These are phyloP conservation scores for Phyllosticta ampelicida DNA, from an alignment of 2,329 filamentous ascomycete genomes.

Conservation along the genomic window DNA sequence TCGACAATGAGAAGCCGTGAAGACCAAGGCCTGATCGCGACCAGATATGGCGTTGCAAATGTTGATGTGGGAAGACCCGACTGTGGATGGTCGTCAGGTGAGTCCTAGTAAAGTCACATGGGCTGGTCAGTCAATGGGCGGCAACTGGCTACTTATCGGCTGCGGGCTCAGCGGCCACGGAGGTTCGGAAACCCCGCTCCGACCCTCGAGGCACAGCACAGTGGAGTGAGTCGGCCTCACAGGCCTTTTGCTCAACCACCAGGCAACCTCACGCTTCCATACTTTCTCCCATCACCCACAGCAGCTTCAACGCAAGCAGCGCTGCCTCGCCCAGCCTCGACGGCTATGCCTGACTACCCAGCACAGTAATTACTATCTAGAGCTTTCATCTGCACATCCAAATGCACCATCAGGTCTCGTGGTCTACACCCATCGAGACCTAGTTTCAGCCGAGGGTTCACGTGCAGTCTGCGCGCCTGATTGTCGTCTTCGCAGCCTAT, in stretches of 20 bases:
- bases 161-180: no score
- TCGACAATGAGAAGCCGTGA: background rate
- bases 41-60: background rate
- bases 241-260: background rate
- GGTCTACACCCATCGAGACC: constrained; percentile 5
- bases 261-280: no score
- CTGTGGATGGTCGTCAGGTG: background rate
- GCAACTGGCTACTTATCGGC: no score
- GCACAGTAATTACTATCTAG: constrained; percentile 2
- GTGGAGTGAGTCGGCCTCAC: no score
- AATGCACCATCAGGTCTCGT: constrained; percentile 10
- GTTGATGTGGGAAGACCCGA: no score
- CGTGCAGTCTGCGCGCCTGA: constrained; percentile 7
- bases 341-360: background rate
- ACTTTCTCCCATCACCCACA: no score
- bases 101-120: background rate
- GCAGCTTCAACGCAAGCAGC: no score
- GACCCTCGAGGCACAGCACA: no score
- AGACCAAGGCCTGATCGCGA: background rate
- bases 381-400: constrained; percentile 7
- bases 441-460: constrained; percentile 7
- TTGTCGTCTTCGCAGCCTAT: constrained; percentile 5
- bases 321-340: background rate
- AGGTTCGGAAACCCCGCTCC: background rate
- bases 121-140: background rate